Conservation (phyloP, 257 asterid species). For the Fraxinus cuspidata region DNA sequence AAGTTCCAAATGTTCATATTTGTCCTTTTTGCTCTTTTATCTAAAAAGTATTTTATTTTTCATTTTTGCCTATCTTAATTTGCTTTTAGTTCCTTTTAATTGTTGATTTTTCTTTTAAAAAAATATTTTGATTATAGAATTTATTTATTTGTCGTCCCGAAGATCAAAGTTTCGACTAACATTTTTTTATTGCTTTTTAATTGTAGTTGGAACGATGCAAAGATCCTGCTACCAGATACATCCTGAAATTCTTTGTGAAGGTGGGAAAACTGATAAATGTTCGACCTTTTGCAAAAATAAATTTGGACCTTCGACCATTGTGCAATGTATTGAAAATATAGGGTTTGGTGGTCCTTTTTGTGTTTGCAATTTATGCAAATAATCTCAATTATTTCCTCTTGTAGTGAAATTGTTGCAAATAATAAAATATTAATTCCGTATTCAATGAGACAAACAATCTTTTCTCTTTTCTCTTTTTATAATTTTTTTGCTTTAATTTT, state of each 20-base stretch:
- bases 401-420: background rate
- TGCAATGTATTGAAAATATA: constrained; percentile 19
- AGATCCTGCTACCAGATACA: constrained; percentile 31
- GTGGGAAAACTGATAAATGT: constrained; percentile 4
- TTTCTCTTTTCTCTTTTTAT: no score
- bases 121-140: background rate
- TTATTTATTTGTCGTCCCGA: no score
- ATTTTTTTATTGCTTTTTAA: no score
- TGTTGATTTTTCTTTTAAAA: no score
- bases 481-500: no score
- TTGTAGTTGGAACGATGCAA: background rate
- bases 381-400: background rate
- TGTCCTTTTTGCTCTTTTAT: constrained; percentile 11
- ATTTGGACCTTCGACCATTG: constrained; percentile 28
- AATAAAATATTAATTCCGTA: no score
- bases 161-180: no score
- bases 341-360: constrained; percentile 29
- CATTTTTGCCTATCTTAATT: no score
- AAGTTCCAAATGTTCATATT: no score
- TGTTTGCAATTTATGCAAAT: constrained; percentile 32
- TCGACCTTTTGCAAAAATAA: constrained; percentile 28
- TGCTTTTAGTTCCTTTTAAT: no score
- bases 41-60: background rate
- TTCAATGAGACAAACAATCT: no score
- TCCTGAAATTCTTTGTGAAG: constrained; percentile 28